Conservation (phyloP, 2,329 filamentous ascomycete genomes). For the Coleophoma eucalyptorum region DNA sequence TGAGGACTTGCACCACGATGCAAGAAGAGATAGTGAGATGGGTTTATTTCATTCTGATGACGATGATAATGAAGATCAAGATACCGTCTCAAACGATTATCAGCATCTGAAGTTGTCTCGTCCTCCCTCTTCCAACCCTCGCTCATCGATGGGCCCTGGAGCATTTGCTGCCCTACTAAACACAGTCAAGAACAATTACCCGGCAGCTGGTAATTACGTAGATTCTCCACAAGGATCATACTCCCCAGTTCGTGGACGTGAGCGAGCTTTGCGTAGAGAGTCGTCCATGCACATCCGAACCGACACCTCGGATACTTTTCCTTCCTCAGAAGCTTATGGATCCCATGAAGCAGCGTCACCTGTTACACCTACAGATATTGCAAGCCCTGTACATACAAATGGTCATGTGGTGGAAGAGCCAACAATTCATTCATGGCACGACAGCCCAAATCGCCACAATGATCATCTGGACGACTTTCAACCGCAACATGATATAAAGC, state of each 20-base stretch:
- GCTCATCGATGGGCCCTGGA: slow-evolving; percentile 4
- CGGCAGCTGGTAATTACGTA: neutral
- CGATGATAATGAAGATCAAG: neutral
- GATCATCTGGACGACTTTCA: slow-evolving; percentile 3
- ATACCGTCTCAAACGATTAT: neutral
- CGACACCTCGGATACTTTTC: slow-evolving; percentile 20
- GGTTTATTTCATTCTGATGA: neutral
- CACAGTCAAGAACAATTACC: slow-evolving; percentile 4
- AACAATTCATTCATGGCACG: slow-evolving; percentile 9
- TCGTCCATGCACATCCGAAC: slow-evolving; percentile 9
- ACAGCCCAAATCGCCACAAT: neutral
- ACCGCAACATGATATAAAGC: slow-evolving; percentile 6
- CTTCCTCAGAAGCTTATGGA: slow-evolving; percentile 18
- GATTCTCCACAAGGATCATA: neutral
- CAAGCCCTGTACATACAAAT: slow-evolving; percentile 8
- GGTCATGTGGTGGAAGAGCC: slow-evolving; percentile 7
- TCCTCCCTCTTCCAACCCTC: neutral
- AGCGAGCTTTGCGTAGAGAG: neutral
- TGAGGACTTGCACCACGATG: slow-evolving; percentile 2
- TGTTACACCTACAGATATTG: slow-evolving; percentile 14
- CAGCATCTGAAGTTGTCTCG: neutral
- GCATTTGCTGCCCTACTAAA: slow-evolving; percentile 3
- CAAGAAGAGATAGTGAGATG: neutral
- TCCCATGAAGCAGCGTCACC: slow-evolving; percentile 13
- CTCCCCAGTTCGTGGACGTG: neutral